Evolutionary conservation across 1,139 yeast species (phyloP), one percentile per base, ranked within the genome.

Genomic region (Protomyces lactucae-debilis): DNA sequence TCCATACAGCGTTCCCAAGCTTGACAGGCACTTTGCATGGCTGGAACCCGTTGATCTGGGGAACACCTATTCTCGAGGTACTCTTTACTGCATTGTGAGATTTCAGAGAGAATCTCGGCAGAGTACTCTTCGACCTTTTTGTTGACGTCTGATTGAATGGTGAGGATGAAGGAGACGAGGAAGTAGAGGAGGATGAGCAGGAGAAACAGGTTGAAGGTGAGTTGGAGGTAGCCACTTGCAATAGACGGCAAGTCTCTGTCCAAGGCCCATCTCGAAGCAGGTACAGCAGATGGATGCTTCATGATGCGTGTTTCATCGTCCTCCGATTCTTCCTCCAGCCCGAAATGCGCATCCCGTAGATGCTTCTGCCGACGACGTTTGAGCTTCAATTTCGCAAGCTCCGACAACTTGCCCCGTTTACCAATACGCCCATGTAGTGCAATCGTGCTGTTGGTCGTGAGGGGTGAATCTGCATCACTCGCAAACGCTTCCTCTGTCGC

Each of bases 1-100:
- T 85, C 84, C 96, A 88, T 91, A 74, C 99, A 93, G 67, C 80
- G 82, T 68, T 84, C 86, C 95, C 96, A 89, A 52, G 78, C 78
- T 39, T 81, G 78, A 74, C 99, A 93, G 21, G 83, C 80, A n/a
- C 77, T 75, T 69, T 87, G 91, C 36, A 91, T 75, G 0, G 91
- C 93, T 0, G 96, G 97, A 0, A 82, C 83, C 9, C 82, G 77
- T 67, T 73, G 71, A 0, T 74, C 77, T 2, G 79, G 79, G 67
- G 79, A 75, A 72, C 99, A 93, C 70, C 86, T 83, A 74, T 93
- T 92, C 45, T 86, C 76, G 28, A 82, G 74, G 73, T 85, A 93
- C 67, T 89, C 87, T 60, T 85, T 79, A 3, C 86, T 79, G 74
- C 99, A 93, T 40, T 78, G 74, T 4, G 86, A 78, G 71, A 91